phyloP scores from a whole-genome alignment of 2,329 filamentous ascomycete species.

The Dendrostoma leiphaemia region DNA sequence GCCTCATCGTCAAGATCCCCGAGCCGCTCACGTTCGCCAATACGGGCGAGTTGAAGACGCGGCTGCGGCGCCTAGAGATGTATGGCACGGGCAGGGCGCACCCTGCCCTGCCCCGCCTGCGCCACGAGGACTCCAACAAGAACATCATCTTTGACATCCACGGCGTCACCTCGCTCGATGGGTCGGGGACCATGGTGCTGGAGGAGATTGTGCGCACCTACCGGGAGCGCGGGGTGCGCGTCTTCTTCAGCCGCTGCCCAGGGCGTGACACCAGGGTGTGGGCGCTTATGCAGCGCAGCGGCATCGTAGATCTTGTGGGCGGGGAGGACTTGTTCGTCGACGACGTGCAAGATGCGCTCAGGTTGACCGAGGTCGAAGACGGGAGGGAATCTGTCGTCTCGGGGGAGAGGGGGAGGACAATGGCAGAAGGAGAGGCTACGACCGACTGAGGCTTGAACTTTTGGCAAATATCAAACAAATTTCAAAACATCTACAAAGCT shows the following conservation, averaged over 20 bases:
- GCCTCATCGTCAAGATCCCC: slow-evolving; percentile 94
- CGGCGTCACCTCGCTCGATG: slow-evolving; percentile 93
- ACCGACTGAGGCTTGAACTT: slow-evolving; percentile 10
- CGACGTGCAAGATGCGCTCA: slow-evolving; percentile 80
- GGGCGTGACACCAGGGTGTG: slow-evolving; percentile 57
- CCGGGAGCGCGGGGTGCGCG: slow-evolving; percentile 69
- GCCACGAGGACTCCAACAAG: slow-evolving; percentile 75
- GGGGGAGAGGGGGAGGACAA: slow-evolving; percentile 12
- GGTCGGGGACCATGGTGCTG: slow-evolving; percentile 87
- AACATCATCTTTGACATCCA: slow-evolving; percentile 98
- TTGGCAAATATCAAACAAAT: too few relatives aligned
- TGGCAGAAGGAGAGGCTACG: slow-evolving; percentile 13
- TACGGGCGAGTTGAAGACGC: slow-evolving; percentile 84
- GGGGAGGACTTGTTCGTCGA: slow-evolving; percentile 76
- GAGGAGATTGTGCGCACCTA: slow-evolving; percentile 85
- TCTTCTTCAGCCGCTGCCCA: slow-evolving; percentile 68
- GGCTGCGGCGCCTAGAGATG: slow-evolving; percentile 78
- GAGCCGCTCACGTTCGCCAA: slow-evolving; percentile 97
- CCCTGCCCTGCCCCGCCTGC: slow-evolving; percentile 78
- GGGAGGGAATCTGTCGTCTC: slow-evolving; percentile 27
- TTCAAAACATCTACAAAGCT: too few relatives aligned
- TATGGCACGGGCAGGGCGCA: slow-evolving; percentile 87
- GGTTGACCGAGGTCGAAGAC: slow-evolving; percentile 73
- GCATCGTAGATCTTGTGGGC: slow-evolving; percentile 81
- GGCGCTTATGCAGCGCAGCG: slow-evolving; percentile 70